These are phyloP conservation scores for Bryopsis sp. DNA, from an alignment of 139 green algal genomes.

Conservation along the genomic window DNA sequence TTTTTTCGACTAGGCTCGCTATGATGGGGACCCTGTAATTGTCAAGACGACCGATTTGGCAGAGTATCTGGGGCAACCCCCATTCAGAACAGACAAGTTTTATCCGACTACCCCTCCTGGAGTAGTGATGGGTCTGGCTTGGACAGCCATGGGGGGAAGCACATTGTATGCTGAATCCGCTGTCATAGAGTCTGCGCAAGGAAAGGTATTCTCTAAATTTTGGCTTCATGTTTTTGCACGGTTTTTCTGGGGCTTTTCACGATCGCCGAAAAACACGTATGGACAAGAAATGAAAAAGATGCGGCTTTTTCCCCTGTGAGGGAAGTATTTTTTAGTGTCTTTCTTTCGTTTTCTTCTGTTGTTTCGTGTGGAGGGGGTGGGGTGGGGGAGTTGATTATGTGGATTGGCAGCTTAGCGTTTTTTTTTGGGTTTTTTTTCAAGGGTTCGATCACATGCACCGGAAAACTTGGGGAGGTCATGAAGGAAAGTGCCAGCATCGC, in stretches of 20 bases:
- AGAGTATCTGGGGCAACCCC: conserved; percentile 83
- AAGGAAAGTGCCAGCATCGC: conserved; percentile 85
- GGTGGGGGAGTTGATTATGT: no score
- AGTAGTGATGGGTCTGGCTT: conserved; percentile 95
- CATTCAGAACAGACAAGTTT: conserved; percentile 77
- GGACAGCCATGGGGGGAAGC: conserved; percentile 88
- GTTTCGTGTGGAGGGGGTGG: no score
- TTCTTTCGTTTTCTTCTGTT: no score
- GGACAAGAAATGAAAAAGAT: no score
- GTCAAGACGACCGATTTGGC: conserved; percentile 52
- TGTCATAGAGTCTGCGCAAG: conserved; percentile 52
- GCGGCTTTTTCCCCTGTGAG: no score
- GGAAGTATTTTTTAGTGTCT: no score
- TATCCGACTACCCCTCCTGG: conserved; percentile 61
- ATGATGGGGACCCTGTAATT: conserved; percentile 46
- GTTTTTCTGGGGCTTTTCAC: no score
- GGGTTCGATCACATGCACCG: conserved; percentile 33
- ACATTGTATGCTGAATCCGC: conserved; percentile 88
- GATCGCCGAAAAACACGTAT: no score
- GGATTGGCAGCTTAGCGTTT: no score
- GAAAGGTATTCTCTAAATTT: conserved; percentile 49
- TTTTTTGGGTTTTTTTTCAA: not conserved
- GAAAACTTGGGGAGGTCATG: conserved; percentile 96
- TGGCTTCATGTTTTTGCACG: no score
- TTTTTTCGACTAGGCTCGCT: no score